Evolutionary conservation across 139 green algal genomes (phyloP).

Genomic region (Axilococcus clingmanii): DNA sequence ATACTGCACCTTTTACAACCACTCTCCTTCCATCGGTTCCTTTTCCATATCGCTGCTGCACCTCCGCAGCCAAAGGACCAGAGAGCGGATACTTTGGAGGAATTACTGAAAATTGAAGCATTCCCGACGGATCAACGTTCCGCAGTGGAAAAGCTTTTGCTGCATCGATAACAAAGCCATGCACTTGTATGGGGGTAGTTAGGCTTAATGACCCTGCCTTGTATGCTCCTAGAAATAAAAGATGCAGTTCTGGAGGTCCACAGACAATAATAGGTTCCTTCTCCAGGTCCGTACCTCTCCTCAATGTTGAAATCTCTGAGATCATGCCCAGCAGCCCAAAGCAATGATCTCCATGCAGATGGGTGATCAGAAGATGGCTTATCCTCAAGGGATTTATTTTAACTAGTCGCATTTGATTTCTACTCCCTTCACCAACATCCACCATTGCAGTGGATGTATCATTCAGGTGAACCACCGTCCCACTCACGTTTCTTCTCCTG

Average conservation of each 20-base stretch:
- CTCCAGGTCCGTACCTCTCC: conserved; percentile 23
- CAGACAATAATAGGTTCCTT: conserved; percentile 25
- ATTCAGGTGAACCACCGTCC: conserved; percentile 42
- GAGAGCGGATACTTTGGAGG: too few relatives aligned
- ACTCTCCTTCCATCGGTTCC: conserved; percentile 13
- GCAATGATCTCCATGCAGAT: conserved; percentile 95
- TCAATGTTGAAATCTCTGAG: neutral
- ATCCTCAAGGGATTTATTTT: conserved; percentile 34
- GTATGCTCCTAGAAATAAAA: conserved; percentile 18
- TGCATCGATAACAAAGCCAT: conserved; percentile 24
- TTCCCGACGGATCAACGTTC: neutral
- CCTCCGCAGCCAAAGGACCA: neutral
- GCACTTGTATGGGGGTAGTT: conserved; percentile 25
- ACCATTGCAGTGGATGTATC: conserved; percentile 53
- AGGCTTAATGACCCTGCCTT: conserved; percentile 14
- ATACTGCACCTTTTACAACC: conserved; percentile 26
- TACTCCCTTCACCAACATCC: conserved; percentile 84
- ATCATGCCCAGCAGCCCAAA: conserved; percentile 73
- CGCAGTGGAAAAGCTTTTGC: neutral
- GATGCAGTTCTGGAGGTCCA: conserved; percentile 36
- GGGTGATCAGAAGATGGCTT: conserved; percentile 75
- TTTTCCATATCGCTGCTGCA: conserved; percentile 20
- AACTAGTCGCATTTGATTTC: conserved; percentile 45
- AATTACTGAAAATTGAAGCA: conserved; percentile 8
- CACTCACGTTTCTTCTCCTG: conserved; percentile 70